Conservation (phyloP, 2,329 filamentous ascomycete species). For the Rhynchosporium secalis region DNA sequence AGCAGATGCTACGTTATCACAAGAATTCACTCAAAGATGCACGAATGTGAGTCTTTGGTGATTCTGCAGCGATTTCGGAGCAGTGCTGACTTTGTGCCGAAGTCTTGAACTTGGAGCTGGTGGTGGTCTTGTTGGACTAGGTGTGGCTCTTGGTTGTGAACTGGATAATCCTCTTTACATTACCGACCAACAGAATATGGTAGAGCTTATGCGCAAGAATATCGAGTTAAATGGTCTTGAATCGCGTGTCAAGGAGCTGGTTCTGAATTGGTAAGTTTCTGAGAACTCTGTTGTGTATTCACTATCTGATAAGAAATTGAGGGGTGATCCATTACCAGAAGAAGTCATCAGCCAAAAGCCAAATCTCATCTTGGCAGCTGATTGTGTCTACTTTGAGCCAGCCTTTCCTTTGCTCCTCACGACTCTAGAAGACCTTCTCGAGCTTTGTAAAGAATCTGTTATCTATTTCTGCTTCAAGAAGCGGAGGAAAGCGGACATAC, state of each 20-base stretch:
- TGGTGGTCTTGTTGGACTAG: constrained; percentile 78
- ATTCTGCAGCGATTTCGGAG: neutral
- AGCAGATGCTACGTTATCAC: constrained; percentile 80
- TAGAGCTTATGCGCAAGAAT: constrained; percentile 82
- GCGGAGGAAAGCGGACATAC: constrained; percentile 75
- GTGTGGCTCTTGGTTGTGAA: constrained; percentile 57
- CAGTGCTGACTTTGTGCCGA: constrained; percentile 20
- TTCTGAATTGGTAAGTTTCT: constrained; percentile 75
- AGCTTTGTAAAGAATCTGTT: constrained; percentile 64
- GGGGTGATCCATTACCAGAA: constrained; percentile 60
- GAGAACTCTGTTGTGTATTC: constrained; percentile 14
- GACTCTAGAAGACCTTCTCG: constrained; percentile 74
- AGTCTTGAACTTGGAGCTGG: constrained; percentile 92
- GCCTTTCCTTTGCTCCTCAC: constrained; percentile 84
- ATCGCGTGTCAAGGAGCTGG: constrained; percentile 60
- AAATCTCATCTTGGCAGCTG: constrained; percentile 85
- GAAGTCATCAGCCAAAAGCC: constrained; percentile 59
- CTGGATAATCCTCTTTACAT: constrained; percentile 64
- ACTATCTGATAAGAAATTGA: constrained; percentile 37
- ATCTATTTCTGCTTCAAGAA: constrained; percentile 94
- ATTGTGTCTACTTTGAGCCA: constrained; percentile 97
- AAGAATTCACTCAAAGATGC: constrained; percentile 61
- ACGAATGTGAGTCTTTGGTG: constrained; percentile 59
- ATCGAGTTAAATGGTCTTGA: constrained; percentile 76
- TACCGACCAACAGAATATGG: constrained; percentile 87